Conservation (phyloP, 495 filamentous ascomycete genomes). For the Penicillium chermesinum region DNA sequence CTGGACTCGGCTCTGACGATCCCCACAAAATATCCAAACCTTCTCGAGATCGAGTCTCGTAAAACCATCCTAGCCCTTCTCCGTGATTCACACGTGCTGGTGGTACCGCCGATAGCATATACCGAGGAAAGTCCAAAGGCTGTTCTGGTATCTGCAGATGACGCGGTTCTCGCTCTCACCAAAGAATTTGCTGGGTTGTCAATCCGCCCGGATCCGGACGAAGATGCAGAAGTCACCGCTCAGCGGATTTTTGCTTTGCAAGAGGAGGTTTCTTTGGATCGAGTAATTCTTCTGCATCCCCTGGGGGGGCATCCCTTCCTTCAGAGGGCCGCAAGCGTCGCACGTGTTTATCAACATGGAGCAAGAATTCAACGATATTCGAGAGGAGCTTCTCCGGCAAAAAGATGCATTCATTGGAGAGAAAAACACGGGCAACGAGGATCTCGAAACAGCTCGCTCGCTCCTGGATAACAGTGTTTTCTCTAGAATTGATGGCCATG, state of each 20-base stretch:
- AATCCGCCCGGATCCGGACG: constrained; percentile 36
- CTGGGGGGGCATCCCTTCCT: constrained; percentile 79
- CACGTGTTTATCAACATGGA: constrained; percentile 95
- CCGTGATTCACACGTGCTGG: constrained; percentile 68
- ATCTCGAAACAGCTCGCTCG: constrained; percentile 10
- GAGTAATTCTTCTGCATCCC: constrained; percentile 85
- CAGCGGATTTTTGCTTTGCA: constrained; percentile 42
- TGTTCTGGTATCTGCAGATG: constrained; percentile 54
- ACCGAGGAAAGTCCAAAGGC: constrained; percentile 53
- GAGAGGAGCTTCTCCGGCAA: constrained; percentile 47
- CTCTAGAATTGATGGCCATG: constrained; percentile 48
- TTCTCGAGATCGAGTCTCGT: constrained; percentile 47
- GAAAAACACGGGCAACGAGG: background rate
- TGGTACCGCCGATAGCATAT: constrained; percentile 68
- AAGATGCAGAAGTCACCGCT: constrained; percentile 39
- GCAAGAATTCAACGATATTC: constrained; percentile 73
- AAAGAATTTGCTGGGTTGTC: constrained; percentile 62
- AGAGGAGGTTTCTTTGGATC: constrained; percentile 64
- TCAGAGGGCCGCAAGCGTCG: constrained; percentile 57
- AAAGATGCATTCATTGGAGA: constrained; percentile 12
- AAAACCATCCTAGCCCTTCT: constrained; percentile 64
- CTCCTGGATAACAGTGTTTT: constrained; percentile 41
- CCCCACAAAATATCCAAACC: constrained; percentile 20
- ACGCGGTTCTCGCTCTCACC: constrained; percentile 66
- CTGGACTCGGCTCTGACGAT: constrained; percentile 61